These are phyloP conservation scores for Pichia sp. DNA, from an alignment of 1,139 yeast species.

Conservation along the genomic window DNA sequence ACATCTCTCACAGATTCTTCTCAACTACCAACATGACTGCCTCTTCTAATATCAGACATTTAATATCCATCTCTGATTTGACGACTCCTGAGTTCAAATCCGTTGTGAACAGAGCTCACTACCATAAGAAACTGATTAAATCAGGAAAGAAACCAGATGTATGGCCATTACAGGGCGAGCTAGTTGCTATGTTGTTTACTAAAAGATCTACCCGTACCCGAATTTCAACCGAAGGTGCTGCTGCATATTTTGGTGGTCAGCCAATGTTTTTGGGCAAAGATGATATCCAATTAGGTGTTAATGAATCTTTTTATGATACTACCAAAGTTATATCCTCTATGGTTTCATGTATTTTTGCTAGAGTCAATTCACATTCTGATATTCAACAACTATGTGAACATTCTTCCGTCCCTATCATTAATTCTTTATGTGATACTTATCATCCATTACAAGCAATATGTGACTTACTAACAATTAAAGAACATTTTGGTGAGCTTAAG, in stretches of 20 bases:
- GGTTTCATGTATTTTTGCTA: constrained; percentile 94
- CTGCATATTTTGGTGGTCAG: constrained; percentile 86
- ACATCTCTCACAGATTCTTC: constrained; percentile 16
- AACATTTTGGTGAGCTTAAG: constrained; percentile 51
- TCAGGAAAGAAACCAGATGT: constrained; percentile 38
- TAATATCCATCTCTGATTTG: constrained; percentile 72
- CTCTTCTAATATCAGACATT: constrained; percentile 43
- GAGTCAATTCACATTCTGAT: constrained; percentile 81
- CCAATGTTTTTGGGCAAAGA: constrained; percentile 96
- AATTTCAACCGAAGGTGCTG: constrained; percentile 91
- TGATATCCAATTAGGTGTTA: constrained; percentile 92
- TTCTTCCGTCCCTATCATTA: constrained; percentile 84
- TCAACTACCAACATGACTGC: constrained; percentile 18
- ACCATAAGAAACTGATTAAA: constrained; percentile 52
- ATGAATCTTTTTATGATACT: constrained; percentile 84
- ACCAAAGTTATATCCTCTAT: constrained; percentile 85
- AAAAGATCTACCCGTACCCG: constrained; percentile 95
- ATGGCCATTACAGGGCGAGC: constrained; percentile 63
- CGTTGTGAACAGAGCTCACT: constrained; percentile 60
- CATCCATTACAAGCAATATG: constrained; percentile 96
- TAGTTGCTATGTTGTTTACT: constrained; percentile 75
- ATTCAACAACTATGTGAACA: constrained; percentile 67
- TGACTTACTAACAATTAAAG: constrained; percentile 80
- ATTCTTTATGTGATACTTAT: constrained; percentile 84
- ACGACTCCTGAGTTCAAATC: constrained; percentile 58